phyloP scores from a whole-genome alignment of 1,139 yeast species.

The Cylindricascospora bacillispora region DNA sequence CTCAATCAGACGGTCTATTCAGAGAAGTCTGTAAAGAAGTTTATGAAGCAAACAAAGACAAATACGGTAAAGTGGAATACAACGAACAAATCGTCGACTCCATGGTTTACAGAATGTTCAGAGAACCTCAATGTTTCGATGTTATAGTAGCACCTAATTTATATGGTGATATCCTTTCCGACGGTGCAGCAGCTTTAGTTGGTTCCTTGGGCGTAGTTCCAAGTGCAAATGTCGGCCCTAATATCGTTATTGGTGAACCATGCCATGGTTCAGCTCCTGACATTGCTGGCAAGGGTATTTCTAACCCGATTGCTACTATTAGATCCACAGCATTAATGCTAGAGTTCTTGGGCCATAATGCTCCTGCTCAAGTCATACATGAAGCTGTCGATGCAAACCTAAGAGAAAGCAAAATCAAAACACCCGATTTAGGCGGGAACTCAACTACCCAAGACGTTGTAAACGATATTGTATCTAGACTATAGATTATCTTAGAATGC shows the following conservation, averaged over 20 bases:
- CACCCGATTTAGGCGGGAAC: conserved; percentile 92
- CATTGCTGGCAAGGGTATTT: conserved; percentile 5
- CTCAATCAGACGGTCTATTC: conserved; percentile 89
- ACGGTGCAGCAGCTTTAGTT: conserved; percentile 98
- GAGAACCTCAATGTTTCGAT: conserved; percentile 94
- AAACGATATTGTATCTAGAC: conserved; percentile 45
- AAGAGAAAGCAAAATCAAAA: conserved; percentile 63
- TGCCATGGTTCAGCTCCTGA: conserved; percentile 68
- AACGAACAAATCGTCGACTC: conserved; percentile 98
- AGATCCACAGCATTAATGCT: conserved; percentile 96
- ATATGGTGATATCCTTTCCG: conserved; percentile 93
- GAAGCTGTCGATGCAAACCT: conserved; percentile 91
- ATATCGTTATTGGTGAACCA: conserved; percentile 96
- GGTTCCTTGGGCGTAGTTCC: conserved; percentile 98
- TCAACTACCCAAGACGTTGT: conserved; percentile 78
- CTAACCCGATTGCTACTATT: conserved; percentile 96
- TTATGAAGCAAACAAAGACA: conserved; percentile 51
- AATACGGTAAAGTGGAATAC: conserved; percentile 46
- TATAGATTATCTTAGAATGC: conserved; percentile 8
- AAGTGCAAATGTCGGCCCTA: conserved; percentile 93
- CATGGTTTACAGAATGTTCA: conserved; percentile 96
- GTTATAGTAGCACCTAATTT: conserved; percentile 97
- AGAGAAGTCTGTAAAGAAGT: conserved; percentile 79
- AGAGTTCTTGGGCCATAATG: conserved; percentile 86
- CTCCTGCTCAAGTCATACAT: conserved; percentile 85